Evolutionary conservation across 2,329 filamentous ascomycete genomes (phyloP), one percentile per base, ranked within the genome.

Genomic region (Aureobasidium melanogenum): DNA sequence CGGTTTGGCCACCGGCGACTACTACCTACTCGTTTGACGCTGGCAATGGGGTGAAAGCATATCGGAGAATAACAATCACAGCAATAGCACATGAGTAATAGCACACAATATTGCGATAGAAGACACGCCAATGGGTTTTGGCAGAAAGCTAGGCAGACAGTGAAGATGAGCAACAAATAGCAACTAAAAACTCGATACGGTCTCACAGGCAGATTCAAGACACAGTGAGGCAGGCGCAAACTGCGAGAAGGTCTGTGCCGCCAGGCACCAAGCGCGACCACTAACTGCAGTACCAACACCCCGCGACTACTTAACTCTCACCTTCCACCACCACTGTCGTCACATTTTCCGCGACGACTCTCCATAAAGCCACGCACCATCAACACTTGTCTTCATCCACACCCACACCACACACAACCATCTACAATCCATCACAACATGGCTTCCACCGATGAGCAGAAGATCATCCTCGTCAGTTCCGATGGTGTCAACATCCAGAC

Each of bases 401-500:
- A 6, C n/a, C n/a, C n/a, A 10, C 39, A 6, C n/a, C 46, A 59
- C 46, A 38, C 43, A 28, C 24, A 17, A 47, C 52, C 61, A 63
- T 39, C 62, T 30, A 66, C 57, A 32, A 57, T 38, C 36, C 52
- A 52, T 36, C 46, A 56, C 67, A 67, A 28, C 65, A 74, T 74
- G 72, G 68, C 71, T 63, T 64, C 68, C 63, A 63, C 66, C 55
- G 69, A 68, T 55, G 66, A 71, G 17, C 69, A 72, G 66, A 70
- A 65, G 60, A 73, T 80, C 66, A 74, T 71, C 66, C 73, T 80
- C 30, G 74, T 74, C 65, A 76, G 75, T 64, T 77, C 73, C 62
- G 78, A 80, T 67, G 74, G 75, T 63, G 71, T 75, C 66, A 73
- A 76, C 65, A 73, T 80, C 65, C 62, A 66, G 24, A 76, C 77